phyloP scores from a whole-genome alignment of 768 basidiomycete species.

The Hygrocybe coccinea region DNA sequence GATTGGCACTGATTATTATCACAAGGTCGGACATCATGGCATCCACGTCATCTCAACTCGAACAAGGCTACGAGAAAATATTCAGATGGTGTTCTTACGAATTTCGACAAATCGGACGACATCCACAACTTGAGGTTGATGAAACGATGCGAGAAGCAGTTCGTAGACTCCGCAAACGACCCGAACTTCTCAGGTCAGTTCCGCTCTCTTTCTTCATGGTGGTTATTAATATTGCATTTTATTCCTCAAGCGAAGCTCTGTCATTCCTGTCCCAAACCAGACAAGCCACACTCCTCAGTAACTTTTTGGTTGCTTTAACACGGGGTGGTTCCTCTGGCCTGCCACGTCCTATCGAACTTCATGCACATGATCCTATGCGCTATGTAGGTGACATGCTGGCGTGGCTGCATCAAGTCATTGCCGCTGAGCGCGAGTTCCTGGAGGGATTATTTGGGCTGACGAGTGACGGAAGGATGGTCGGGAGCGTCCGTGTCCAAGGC shows the following conservation, averaged over 20 bases:
- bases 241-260: constrained; percentile 55
- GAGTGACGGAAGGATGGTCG: constrained; percentile 66
- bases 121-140: constrained; percentile 66
- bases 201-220: not conserved
- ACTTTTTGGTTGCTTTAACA: constrained; percentile 84
- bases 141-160: constrained; percentile 67
- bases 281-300: constrained; percentile 70
- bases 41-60: constrained; percentile 72
- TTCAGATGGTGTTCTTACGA: constrained; percentile 81
- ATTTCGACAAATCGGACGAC: constrained; percentile 73
- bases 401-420: constrained; percentile 95
- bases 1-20: not conserved
- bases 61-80: constrained; percentile 87
- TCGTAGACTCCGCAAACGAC: constrained; percentile 64
- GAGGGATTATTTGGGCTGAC: constrained; percentile 78
- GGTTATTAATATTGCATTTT: not conserved
- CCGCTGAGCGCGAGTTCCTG: constrained; percentile 90
- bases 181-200: constrained; percentile 69
- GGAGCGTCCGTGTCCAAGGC: constrained; percentile 55
- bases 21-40: constrained; percentile 84
- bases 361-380: constrained; percentile 94
- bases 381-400: constrained; percentile 99
- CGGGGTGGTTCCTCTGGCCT: constrained; percentile 80
- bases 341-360: constrained; percentile 92
- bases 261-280: constrained; percentile 74